These are phyloP conservation scores for Dipteronia dyeriana DNA, from an alignment of 345 rosid species.

Conservation along the genomic window DNA sequence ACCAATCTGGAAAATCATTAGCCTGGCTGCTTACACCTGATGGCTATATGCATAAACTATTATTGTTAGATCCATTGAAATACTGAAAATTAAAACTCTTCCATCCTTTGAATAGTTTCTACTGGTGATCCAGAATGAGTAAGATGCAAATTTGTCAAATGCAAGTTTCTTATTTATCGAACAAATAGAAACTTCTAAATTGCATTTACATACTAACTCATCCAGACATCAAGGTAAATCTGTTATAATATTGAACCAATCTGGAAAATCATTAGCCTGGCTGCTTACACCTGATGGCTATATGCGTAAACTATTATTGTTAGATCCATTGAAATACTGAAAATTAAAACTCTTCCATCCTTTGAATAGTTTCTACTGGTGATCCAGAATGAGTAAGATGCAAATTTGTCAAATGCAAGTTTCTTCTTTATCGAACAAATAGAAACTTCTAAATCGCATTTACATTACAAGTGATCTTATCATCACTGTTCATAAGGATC, in stretches of 20 bases:
- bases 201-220: neutral
- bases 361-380: neutral
- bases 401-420: neutral
- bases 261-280: neutral
- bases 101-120: neutral
- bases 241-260: constrained; percentile 21
- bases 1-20: constrained; percentile 7
- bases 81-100: neutral
- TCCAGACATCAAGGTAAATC: too few relatives aligned
- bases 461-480: neutral
- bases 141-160: neutral
- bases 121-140: neutral
- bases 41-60: neutral
- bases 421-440: neutral
- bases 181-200: neutral
- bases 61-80: neutral
- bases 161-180: neutral
- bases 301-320: neutral
- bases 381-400: neutral
- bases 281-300: constrained; percentile 1
- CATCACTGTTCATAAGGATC: neutral
- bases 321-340: neutral
- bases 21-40: constrained; percentile 5
- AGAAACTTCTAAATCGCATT: constrained; percentile 3
- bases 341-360: neutral